Conservation (phyloP, 2,329 filamentous ascomycete genomes). For the Akanthomyces uredinophilus region DNA sequence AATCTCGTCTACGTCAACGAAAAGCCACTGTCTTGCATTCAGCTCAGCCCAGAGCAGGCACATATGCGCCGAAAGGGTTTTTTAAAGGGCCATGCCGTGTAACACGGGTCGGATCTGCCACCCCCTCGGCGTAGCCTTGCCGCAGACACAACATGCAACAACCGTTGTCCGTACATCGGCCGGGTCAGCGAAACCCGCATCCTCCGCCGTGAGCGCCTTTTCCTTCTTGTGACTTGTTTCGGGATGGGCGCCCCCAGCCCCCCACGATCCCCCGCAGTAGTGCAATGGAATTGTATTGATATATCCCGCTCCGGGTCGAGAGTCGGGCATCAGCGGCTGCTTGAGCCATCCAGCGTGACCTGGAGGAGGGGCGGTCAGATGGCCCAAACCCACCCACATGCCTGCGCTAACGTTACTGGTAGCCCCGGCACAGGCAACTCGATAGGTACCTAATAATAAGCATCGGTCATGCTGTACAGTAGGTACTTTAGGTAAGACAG, state of each 20-base stretch:
- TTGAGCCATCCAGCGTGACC: conserved; percentile 5
- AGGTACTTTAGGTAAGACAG: too few relatives aligned
- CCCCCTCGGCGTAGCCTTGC: neutral
- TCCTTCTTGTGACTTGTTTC: too few relatives aligned
- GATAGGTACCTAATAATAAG: neutral
- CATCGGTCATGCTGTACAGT: too few relatives aligned
- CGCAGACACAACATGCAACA: too few relatives aligned
- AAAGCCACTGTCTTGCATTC: conserved; percentile 1
- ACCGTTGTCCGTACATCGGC: too few relatives aligned
- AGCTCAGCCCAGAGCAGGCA: neutral
- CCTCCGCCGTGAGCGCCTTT: too few relatives aligned
- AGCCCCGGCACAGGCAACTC: neutral
- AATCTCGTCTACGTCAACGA: neutral
- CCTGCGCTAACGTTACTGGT: too few relatives aligned
- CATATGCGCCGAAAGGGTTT: conserved; percentile 1
- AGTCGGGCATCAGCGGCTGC: conserved; percentile 7
- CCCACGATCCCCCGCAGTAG: too few relatives aligned
- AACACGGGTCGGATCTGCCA: neutral
- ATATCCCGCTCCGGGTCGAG: neutral
- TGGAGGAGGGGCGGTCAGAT: conserved; percentile 12
- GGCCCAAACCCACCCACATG: conserved; percentile 1
- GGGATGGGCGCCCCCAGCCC: too few relatives aligned
- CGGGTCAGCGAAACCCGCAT: too few relatives aligned
- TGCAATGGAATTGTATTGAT: neutral
- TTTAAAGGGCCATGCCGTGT: neutral